Evolutionary conservation across 176 grass and related monocot genomes (phyloP).

Genomic region (Carex cristatella): DNA sequence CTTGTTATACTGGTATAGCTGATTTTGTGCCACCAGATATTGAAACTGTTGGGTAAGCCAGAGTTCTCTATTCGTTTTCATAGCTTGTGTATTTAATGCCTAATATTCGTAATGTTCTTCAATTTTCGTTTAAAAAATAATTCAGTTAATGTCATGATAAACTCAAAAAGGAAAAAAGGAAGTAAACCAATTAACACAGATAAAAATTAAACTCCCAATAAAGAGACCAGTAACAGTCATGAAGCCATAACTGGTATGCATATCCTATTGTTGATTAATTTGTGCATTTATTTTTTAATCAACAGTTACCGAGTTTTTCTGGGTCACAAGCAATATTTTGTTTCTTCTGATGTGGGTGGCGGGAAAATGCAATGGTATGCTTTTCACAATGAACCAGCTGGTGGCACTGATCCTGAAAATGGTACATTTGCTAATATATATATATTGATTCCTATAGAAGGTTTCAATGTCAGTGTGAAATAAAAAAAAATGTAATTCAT

Average conservation of each 20-base stretch:
- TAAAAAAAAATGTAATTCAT: background rate
- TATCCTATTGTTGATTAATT: background rate
- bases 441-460: background rate
- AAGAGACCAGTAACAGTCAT: background rate
- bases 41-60: slow-evolving; percentile 80
- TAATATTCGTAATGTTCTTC: background rate
- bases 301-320: slow-evolving; percentile 91
- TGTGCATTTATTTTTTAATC: background rate
- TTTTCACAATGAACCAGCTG: slow-evolving; percentile 89
- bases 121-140: background rate
- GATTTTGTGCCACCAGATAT: slow-evolving; percentile 95
- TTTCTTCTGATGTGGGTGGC: slow-evolving; percentile 91
- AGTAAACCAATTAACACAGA: background rate
- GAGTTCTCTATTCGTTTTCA: background rate
- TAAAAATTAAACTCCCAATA: background rate
- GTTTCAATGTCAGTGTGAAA: background rate
- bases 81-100: background rate
- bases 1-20: slow-evolving; percentile 96
- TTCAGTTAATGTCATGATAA: background rate
- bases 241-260: background rate
- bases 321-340: slow-evolving; percentile 98
- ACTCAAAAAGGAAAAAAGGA: background rate
- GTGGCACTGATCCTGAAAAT: slow-evolving; percentile 79
- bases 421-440: slow-evolving; percentile 37
- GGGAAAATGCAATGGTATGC: slow-evolving; percentile 99